phyloP scores from a whole-genome alignment of 2,329 filamentous ascomycete genomes.

The Myriosclerotinia scirpicola region DNA sequence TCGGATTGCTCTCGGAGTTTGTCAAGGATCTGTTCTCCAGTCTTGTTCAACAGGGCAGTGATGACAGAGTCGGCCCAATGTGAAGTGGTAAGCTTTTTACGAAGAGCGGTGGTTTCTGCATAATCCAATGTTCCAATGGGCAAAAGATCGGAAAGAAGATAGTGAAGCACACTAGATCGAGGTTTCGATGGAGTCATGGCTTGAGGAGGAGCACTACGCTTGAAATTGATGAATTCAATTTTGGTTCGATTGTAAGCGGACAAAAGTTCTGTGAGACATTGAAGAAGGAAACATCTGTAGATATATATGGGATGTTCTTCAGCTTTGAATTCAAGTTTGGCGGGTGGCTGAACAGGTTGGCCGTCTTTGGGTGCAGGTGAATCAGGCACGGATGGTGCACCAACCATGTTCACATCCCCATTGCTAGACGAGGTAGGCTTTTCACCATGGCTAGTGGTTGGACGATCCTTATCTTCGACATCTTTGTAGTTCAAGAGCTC shows the following conservation, averaged over 20 bases:
- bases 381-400: slow-evolving; percentile 41
- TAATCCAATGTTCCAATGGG: slow-evolving; percentile 63
- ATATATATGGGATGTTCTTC: slow-evolving; percentile 96
- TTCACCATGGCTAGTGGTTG: slow-evolving; percentile 36
- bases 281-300: slow-evolving; percentile 91
- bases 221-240: slow-evolving; percentile 99
- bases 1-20: slow-evolving; percentile 58
- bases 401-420: slow-evolving; percentile 35
- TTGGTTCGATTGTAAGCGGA: slow-evolving; percentile 93
- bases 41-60: slow-evolving; percentile 84
- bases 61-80: slow-evolving; percentile 83
- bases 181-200: slow-evolving; percentile 87
- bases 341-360: slow-evolving; percentile 52
- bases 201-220: slow-evolving; percentile 81
- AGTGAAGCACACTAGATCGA: slow-evolving; percentile 88
- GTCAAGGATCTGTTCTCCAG: slow-evolving; percentile 69
- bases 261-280: slow-evolving; percentile 86
- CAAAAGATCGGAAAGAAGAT: slow-evolving; percentile 80
- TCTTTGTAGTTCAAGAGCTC: slow-evolving; percentile 91
- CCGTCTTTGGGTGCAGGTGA: slow-evolving; percentile 32
- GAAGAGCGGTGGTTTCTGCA: slow-evolving; percentile 71
- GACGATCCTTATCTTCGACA: slow-evolving; percentile 78
- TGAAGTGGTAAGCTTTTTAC: slow-evolving; percentile 84
- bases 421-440: slow-evolving; percentile 27
- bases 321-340: slow-evolving; percentile 80